These are phyloP conservation scores for Phaseolus coccineus DNA, from an alignment of 331 rosid genomes.

Conservation along the genomic window DNA sequence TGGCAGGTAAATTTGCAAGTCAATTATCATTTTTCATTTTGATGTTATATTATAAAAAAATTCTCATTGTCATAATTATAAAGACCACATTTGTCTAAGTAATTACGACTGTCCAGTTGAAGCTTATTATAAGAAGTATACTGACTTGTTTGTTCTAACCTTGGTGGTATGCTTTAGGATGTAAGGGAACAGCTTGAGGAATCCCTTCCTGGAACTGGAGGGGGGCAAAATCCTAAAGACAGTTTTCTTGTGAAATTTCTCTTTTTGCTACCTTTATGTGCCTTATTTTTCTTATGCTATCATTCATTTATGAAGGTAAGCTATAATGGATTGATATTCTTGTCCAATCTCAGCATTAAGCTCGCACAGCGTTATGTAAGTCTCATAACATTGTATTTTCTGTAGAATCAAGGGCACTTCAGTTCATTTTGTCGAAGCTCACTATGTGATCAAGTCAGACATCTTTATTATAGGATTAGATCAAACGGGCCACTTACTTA, in stretches of 20 bases:
- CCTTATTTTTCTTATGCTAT: conserved; percentile 68
- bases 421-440: conserved; percentile 72
- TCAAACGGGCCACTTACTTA: conserved; percentile 70
- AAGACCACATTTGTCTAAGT: background rate
- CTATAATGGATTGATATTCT: conserved; percentile 36
- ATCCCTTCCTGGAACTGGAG: conserved; percentile 91
- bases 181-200: conserved; percentile 80
- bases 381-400: conserved; percentile 40
- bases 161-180: conserved; percentile 63
- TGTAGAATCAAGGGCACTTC: conserved; percentile 67
- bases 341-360: conserved; percentile 30
- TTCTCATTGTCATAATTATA: background rate
- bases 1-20: conserved; percentile 83
- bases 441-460: conserved; percentile 67
- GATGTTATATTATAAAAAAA: background rate
- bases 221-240: conserved; percentile 86
- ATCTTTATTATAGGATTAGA: conserved; percentile 75
- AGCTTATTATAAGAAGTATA: conserved; percentile 25
- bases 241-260: conserved; percentile 81
- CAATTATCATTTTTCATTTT: conserved; percentile 23
- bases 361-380: conserved; percentile 18
- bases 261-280: conserved; percentile 72
- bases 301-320: conserved; percentile 72
- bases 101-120: conserved; percentile 31
- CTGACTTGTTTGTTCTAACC: conserved; percentile 34